phyloP scores from a whole-genome alignment of 2,329 filamentous ascomycete genomes.

The Gaeumannomyces sp. region DNA sequence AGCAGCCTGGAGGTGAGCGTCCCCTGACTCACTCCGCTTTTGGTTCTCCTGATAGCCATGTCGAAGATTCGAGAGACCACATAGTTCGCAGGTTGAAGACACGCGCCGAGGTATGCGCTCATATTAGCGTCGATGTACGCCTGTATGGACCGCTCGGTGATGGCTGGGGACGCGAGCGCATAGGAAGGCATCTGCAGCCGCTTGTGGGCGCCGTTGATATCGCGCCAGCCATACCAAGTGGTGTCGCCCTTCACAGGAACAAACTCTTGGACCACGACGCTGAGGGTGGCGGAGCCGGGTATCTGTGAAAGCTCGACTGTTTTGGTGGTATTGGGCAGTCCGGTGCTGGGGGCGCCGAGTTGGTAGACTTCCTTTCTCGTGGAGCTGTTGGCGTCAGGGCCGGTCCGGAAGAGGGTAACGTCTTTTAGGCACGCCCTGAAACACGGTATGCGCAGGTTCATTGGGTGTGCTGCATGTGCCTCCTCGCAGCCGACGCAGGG shows the following conservation, averaged over 20 bases:
- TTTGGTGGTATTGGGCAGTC: background rate
- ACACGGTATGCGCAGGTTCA: background rate
- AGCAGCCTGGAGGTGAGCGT: background rate
- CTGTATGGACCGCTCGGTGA: background rate
- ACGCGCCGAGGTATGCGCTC: background rate
- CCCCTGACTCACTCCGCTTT: background rate
- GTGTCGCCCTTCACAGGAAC: background rate
- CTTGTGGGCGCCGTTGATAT: background rate
- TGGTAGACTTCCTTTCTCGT: background rate
- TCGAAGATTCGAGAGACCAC: background rate
- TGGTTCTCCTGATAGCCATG: background rate
- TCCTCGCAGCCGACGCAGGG: background rate
- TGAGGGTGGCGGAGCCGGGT: background rate
- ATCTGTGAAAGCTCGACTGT: background rate
- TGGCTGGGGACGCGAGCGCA: no score
- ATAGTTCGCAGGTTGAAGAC: background rate
- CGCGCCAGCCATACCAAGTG: background rate
- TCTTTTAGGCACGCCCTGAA: background rate
- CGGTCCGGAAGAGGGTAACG: background rate
- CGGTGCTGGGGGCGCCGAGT: no score
- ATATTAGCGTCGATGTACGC: background rate
- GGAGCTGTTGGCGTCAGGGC: no score
- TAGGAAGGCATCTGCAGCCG: background rate
- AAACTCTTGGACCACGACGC: background rate
- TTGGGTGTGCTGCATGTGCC: background rate